Evolutionary conservation across 2,329 filamentous ascomycete genomes (phyloP).

Genomic region (Paraphaeosphaeria sporulosa): DNA sequence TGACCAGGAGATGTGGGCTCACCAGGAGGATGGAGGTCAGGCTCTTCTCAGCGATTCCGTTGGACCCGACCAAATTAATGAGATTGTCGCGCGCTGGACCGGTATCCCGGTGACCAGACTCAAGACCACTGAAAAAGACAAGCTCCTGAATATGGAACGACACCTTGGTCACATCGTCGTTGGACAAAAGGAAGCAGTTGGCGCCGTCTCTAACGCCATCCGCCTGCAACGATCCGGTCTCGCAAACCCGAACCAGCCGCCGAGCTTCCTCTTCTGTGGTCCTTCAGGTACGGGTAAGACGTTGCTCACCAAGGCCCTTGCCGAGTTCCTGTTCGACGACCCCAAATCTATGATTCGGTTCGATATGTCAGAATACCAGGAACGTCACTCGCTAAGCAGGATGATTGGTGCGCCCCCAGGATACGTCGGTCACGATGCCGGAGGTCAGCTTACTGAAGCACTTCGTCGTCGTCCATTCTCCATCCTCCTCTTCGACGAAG

Average conservation of each 20-base stretch:
- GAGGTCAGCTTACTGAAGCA: constrained; percentile 93
- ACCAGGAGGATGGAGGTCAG: constrained; percentile 67
- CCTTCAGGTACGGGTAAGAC: constrained; percentile 99
- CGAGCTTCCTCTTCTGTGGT: constrained; percentile 98
- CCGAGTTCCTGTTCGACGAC: constrained; percentile 98
- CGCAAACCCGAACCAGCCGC: constrained; percentile 93
- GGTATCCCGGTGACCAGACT: constrained; percentile 95
- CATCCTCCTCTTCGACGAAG: constrained; percentile 96
- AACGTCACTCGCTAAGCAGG: constrained; percentile 90
- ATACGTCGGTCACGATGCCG: constrained; percentile 95
- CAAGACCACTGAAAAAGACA: constrained; percentile 96
- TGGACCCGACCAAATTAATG: constrained; percentile 97
- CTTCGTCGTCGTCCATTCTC: constrained; percentile 96
- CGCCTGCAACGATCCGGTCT: constrained; percentile 93
- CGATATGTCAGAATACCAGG: constrained; percentile 99
- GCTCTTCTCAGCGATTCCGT: constrained; percentile 90
- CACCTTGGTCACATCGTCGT: constrained; percentile 84
- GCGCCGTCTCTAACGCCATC: constrained; percentile 93
- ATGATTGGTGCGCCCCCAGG: constrained; percentile 98
- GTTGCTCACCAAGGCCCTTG: constrained; percentile 92
- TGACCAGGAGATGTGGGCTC: constrained; percentile 70
- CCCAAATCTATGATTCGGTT: constrained; percentile 97
- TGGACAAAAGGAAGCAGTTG: constrained; percentile 92
- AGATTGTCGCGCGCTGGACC: constrained; percentile 97
- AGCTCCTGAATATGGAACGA: constrained; percentile 96